Evolutionary conservation across 2,329 filamentous ascomycete species (phyloP).

Genomic region (Xylariaceae sp.): DNA sequence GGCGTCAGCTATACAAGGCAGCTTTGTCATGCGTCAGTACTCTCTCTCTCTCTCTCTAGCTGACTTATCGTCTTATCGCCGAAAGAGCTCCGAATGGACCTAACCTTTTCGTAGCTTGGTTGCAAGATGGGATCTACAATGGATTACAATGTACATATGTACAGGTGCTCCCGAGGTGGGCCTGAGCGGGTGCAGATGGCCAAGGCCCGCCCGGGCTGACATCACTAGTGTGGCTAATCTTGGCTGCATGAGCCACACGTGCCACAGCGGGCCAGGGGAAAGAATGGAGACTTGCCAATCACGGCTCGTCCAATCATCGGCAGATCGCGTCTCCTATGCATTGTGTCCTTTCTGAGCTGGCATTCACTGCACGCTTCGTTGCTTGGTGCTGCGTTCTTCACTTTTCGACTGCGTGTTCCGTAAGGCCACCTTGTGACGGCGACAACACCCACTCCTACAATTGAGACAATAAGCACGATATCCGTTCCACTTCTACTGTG

Average conservation of each 20-base stretch:
- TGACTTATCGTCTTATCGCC: too few species aligned
- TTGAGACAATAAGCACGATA: too few species aligned
- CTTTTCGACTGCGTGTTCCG: conserved; percentile 9
- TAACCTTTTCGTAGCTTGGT: too few species aligned
- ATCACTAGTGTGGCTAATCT: conserved; percentile 1
- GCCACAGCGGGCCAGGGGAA: neutral
- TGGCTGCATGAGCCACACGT: neutral
- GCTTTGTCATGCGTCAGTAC: conserved; percentile 34
- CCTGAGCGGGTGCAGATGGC: too few species aligned
- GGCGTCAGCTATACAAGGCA: conserved; percentile 11
- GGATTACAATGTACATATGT: too few species aligned
- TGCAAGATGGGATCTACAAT: too few species aligned
- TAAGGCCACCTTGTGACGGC: conserved; percentile 30
- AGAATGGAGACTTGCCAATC: neutral
- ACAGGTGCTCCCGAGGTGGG: too few species aligned
- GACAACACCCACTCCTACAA: too few species aligned
- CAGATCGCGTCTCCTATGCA: neutral
- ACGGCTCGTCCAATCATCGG: neutral
- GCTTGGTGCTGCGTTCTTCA: conserved; percentile 20
- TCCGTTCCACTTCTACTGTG: too few species aligned
- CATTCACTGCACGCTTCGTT: neutral
- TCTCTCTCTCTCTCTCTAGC: too few species aligned
- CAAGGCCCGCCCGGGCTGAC: neutral
- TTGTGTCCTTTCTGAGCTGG: conserved; percentile 3
- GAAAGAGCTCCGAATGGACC: neutral